Conservation (phyloP, 352 stramenopile species). For the Phytophthora agathidicida region DNA sequence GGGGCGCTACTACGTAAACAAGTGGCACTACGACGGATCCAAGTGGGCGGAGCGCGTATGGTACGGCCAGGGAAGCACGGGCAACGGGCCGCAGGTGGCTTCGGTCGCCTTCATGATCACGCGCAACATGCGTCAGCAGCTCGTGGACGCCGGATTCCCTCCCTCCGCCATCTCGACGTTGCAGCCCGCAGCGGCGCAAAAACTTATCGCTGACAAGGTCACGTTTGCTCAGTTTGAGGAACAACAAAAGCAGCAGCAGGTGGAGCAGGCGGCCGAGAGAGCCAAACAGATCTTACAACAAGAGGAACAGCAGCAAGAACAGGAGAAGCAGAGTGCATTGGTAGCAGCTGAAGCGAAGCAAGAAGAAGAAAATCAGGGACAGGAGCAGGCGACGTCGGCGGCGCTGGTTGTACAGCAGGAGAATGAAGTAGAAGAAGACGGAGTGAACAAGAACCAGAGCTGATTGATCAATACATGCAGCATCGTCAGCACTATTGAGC, state of each 20-base stretch:
- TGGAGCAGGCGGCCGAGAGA: slow-evolving; percentile 21
- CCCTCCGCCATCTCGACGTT: slow-evolving; percentile 64
- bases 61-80: slow-evolving; percentile 59
- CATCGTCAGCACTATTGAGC: no score
- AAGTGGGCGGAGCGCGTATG: slow-evolving; percentile 78
- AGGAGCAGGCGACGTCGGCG: background rate
- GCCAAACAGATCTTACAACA: slow-evolving; percentile 29
- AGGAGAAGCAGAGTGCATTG: slow-evolving; percentile 16
- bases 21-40: slow-evolving; percentile 83
- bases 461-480: slow-evolving; percentile 13
- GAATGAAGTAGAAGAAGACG: background rate
- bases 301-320: slow-evolving; percentile 25
- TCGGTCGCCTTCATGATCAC: slow-evolving; percentile 90
- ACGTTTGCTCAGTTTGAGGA: slow-evolving; percentile 59
- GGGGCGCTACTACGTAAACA: slow-evolving; percentile 81
- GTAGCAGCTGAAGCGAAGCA: slow-evolving; percentile 14
- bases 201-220: slow-evolving; percentile 63
- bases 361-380: background rate
- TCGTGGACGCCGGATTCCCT: slow-evolving; percentile 62
- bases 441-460: slow-evolving; percentile 18
- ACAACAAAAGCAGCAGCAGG: slow-evolving; percentile 41
- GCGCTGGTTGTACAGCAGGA: slow-evolving; percentile 29
- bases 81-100: slow-evolving; percentile 48
- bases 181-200: slow-evolving; percentile 60
- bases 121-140: slow-evolving; percentile 67